Percentiles rank a stretch among this genome's conserved stretches.
Evolutionary conservation across 805 yeast genomes (phyloP).

Genomic region (Metschnikowia bowlesiae): DNA sequence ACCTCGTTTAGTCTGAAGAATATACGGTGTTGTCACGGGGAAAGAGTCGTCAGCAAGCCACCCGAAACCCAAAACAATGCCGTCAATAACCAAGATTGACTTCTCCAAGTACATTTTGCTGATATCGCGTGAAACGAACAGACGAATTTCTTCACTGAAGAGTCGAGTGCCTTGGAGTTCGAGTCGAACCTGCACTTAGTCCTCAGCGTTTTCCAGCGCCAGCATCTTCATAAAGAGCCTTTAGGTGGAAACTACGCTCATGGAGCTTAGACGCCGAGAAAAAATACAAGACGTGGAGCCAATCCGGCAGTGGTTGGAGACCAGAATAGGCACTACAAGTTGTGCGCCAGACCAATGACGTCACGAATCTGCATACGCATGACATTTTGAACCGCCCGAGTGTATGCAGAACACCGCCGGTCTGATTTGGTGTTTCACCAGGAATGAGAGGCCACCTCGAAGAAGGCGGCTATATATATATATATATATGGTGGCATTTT

Average conservation of each 20-base stretch:
- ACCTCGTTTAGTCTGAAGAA: slow-evolving; percentile 28
- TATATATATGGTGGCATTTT: no score
- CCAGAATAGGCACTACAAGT: no score
- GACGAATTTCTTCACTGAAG: not conserved
- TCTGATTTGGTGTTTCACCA: no score
- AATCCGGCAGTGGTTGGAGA: no score
- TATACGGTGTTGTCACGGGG: slow-evolving; percentile 34
- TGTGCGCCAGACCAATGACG: no score
- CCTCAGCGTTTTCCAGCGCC: not conserved
- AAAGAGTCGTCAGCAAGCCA: slow-evolving; percentile 40
- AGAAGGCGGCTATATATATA: no score
- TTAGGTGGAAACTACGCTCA: not conserved
- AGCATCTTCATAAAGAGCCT: not conserved
- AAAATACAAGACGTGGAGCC: no score
- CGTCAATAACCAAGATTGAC: slow-evolving; percentile 33
- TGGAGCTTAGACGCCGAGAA: no score
- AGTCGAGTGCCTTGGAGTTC: not conserved
- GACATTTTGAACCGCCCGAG: no score
- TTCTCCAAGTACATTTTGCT: slow-evolving; percentile 11
- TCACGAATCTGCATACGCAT: no score
- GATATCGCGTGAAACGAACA: slow-evolving; percentile 13
- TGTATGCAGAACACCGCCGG: no score
- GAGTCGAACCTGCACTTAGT: not conserved
- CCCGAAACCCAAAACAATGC: slow-evolving; percentile 33
- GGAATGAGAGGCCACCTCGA: no score